A percentile compares a stretch with the other conserved stretches of the same genome.
Conservation (phyloP, 148 eudicot genomes). For the Cornus kousa region DNA sequence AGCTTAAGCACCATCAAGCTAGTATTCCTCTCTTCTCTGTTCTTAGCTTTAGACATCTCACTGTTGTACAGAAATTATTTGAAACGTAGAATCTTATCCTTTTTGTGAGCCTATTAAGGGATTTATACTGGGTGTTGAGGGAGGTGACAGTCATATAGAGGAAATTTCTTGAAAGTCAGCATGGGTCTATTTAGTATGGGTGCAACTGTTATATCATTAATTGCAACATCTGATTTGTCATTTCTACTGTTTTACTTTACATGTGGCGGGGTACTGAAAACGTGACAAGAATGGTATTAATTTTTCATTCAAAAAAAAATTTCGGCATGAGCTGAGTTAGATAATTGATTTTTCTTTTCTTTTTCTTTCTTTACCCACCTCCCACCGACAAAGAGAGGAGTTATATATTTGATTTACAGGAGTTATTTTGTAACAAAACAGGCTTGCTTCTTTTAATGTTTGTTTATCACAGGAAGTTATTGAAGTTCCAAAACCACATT, state of each 20-base stretch:
- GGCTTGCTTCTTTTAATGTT: background rate
- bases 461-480: too few species aligned
- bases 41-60: background rate
- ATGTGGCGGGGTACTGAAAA: background rate
- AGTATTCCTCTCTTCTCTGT: background rate
- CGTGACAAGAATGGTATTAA: background rate
- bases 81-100: background rate
- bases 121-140: background rate
- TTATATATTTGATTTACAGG: background rate
- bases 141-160: background rate
- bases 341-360: background rate
- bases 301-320: too few species aligned
- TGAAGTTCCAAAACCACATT: background rate
- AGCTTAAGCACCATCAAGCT: background rate
- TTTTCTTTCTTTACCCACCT: too few species aligned
- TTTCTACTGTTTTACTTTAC: background rate
- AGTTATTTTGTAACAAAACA: background rate
- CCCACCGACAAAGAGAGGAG: background rate
- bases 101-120: too few species aligned
- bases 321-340: too few species aligned
- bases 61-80: background rate
- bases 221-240: background rate
- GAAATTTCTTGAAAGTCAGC: background rate
- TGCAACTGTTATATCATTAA: background rate
- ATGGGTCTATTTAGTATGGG: background rate